These are phyloP conservation scores for Verticillium dahliae DNA, from an alignment of 2,329 filamentous ascomycete genomes.

Conservation along the genomic window DNA sequence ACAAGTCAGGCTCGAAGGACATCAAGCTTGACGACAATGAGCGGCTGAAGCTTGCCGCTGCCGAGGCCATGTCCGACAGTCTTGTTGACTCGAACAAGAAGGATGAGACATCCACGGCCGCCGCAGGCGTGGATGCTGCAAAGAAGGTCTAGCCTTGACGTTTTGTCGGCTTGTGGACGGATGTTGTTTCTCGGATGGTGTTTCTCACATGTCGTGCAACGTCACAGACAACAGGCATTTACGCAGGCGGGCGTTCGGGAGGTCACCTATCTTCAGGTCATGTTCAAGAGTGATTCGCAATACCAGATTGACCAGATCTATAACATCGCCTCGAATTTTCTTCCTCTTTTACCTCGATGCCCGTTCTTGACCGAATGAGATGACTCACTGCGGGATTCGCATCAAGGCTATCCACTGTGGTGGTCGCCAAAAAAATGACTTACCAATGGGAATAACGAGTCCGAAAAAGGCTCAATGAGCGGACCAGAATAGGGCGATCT, in stretches of 20 bases:
- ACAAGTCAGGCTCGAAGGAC: slow-evolving; percentile 45
- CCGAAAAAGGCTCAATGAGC: no score
- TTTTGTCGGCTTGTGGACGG: not conserved
- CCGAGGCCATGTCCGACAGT: slow-evolving; percentile 53
- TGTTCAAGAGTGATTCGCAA: not conserved
- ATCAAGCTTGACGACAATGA: slow-evolving; percentile 51
- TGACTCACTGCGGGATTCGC: no score
- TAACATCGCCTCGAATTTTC: no score
- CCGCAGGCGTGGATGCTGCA: slow-evolving; percentile 17
- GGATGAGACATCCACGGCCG: slow-evolving; percentile 20
- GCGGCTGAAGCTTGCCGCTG: slow-evolving; percentile 59
- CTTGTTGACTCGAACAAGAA: slow-evolving; percentile 31
- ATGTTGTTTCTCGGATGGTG: not conserved
- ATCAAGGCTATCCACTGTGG: no score
- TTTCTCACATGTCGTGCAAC: not conserved
- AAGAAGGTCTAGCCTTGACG: slow-evolving; percentile 25
- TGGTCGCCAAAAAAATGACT: no score
- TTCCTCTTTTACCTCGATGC: no score
- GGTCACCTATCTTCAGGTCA: not conserved
- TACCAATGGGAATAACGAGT: no score
- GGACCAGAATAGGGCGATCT: no score
- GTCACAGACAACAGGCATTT: not conserved
- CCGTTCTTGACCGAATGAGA: not conserved
- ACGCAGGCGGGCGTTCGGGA: not conserved
- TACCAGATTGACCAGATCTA: not conserved